Evolutionary conservation across 2,329 filamentous ascomycete genomes (phyloP).

Genomic region (Trichoderma sp.): DNA sequence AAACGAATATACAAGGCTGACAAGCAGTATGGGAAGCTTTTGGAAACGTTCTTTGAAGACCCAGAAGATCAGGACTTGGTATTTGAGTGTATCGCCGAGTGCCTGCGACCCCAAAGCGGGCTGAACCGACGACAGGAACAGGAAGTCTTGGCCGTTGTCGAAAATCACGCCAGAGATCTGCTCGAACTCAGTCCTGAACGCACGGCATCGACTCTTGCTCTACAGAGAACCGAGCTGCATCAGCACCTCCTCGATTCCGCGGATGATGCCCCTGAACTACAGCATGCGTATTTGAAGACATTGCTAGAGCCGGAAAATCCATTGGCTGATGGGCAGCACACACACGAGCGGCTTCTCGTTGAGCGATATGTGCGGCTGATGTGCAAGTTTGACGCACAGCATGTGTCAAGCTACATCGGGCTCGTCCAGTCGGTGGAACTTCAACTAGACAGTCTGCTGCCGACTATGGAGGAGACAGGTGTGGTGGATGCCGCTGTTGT

Average conservation of each 20-base stretch:
- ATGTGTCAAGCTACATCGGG: slow-evolving; percentile 84
- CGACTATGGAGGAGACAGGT: slow-evolving; percentile 84
- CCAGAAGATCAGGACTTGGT: slow-evolving; percentile 71
- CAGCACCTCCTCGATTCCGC: slow-evolving; percentile 65
- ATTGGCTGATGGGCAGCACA: slow-evolving; percentile 37
- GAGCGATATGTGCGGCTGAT: slow-evolving; percentile 89
- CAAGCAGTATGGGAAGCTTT: slow-evolving; percentile 74
- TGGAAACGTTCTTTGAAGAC: slow-evolving; percentile 85
- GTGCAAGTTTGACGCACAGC: slow-evolving; percentile 79
- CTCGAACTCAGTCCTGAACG: slow-evolving; percentile 66
- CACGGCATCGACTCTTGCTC: slow-evolving; percentile 67
- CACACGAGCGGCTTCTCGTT: slow-evolving; percentile 62
- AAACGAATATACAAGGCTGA: slow-evolving; percentile 85
- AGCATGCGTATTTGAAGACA: slow-evolving; percentile 75
- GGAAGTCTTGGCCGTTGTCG: slow-evolving; percentile 69
- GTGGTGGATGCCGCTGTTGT: slow-evolving; percentile 92
- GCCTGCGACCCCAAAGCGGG: slow-evolving; percentile 65
- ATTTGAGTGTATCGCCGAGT: slow-evolving; percentile 78
- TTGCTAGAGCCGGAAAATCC: slow-evolving; percentile 66
- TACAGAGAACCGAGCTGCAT: slow-evolving; percentile 66
- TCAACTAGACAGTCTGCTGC: slow-evolving; percentile 76
- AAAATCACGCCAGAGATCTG: slow-evolving; percentile 65
- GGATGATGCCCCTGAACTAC: slow-evolving; percentile 61
- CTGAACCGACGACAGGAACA: slow-evolving; percentile 70
- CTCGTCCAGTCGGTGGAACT: slow-evolving; percentile 75